Evolutionary conservation across 768 basidiomycete genomes (phyloP), one percentile per base, ranked within the genome.

Genomic region (Macrolepiota fuliginosa): DNA sequence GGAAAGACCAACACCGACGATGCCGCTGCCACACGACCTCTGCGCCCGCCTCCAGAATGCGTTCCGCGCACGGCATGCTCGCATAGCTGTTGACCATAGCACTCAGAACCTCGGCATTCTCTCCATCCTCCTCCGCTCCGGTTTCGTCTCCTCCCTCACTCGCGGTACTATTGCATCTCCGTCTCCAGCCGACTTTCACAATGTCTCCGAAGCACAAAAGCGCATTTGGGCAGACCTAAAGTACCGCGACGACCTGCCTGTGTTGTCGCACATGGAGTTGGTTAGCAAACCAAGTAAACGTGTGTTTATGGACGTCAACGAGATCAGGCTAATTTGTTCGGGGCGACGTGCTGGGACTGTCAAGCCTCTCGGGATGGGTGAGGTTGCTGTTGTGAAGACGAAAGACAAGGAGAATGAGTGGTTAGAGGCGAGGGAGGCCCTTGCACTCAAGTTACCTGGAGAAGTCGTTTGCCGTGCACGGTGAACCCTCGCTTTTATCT

Each of bases 191-290:
- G 79, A 78, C 13, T 98, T 95, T 71, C 68, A 77, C 59, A 64
- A 69, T 1, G 87, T 81, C 11, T 77, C 80, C 63, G 85, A 89
- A 32, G 81, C 87, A 1, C 82, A 94, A 60, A 82, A 83, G 35
- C 86, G 94, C 39, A 91, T 98, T 74, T 97, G 96, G 94, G 92
- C 92, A 1, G 86, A 89, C 54, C 86, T 98, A 65, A 99, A 99
- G 76, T 96, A 96, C 77, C 85, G 96, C 54, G 87, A 93, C 66
- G 92, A 97, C 72, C 79, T 84, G 32, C 92, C 95, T 4, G 93
- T 98, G 22, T 79, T 99, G 63, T 79, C 76, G 56, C 69, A 81
- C 65, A 94, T 98, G 88, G 76, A 84, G 53, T 83, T 96, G 72
- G 81, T 98, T 66, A 91, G 89, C 74, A 88, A 82, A 72, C 94